These are phyloP conservation scores for Harringtonia aguacate DNA, from an alignment of 2,329 filamentous ascomycete species.

Conservation along the genomic window DNA sequence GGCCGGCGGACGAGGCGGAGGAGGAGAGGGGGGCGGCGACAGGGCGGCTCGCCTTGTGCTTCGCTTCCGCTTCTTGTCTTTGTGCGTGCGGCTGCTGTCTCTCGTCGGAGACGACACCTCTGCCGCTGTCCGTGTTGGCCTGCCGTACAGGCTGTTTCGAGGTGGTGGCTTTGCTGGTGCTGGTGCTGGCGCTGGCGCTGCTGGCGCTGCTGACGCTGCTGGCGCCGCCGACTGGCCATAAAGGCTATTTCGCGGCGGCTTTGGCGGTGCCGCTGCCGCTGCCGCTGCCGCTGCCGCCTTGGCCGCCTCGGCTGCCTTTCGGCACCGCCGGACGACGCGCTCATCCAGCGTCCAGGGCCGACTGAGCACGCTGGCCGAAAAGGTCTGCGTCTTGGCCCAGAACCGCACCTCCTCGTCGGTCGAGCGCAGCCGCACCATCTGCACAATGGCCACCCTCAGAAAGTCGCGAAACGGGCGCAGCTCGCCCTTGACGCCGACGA, in stretches of 20 bases:
- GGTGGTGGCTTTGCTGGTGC: too few species aligned
- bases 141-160: too few species aligned
- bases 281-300: conserved; percentile 8
- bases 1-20: too few species aligned
- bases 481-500: conserved; percentile 47
- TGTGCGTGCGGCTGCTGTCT: too few species aligned
- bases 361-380: conserved; percentile 37
- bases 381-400: conserved; percentile 44
- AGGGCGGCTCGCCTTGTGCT: too few species aligned
- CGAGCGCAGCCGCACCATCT: conserved; percentile 32
- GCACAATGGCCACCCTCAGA: conserved; percentile 40
- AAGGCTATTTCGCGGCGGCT: neutral
- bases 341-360: conserved; percentile 43
- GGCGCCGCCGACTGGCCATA: too few species aligned
- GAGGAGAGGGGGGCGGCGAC: too few species aligned
- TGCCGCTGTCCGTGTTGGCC: too few species aligned
- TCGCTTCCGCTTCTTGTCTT: too few species aligned
- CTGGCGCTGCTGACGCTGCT: too few species aligned
- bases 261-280: neutral
- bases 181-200: too few species aligned
- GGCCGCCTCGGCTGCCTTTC: conserved; percentile 32
- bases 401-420: conserved; percentile 48
- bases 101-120: too few species aligned
- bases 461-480: conserved; percentile 35
- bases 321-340: conserved; percentile 38